Percentiles rank a stretch among this genome's conserved stretches.
Conservation (phyloP, 2,329 filamentous ascomycete species). For the Penicillium sp. region DNA sequence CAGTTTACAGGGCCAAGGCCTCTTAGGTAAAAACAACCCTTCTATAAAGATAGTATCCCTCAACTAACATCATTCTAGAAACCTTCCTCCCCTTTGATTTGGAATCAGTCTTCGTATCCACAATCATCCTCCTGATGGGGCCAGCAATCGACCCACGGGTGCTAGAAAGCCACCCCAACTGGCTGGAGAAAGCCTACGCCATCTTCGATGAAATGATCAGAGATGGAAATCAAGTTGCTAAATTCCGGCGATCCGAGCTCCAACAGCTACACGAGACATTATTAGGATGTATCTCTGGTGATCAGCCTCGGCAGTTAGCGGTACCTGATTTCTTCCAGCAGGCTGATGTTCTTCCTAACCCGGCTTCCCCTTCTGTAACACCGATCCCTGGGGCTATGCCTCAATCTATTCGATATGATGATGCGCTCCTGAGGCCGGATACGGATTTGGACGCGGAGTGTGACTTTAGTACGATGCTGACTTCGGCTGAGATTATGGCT, state of each 20-base stretch:
- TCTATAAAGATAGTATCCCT: rapidly evolving
- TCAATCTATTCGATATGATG: conserved; percentile 11
- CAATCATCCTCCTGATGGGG: conserved; percentile 42
- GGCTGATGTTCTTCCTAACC: neutral
- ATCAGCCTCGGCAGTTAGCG: conserved; percentile 11
- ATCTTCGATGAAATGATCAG: conserved; percentile 49
- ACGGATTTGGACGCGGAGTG: conserved; percentile 10
- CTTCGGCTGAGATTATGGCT: conserved; percentile 47
- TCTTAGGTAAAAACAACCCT: conserved; percentile 42
- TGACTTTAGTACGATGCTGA: conserved; percentile 27
- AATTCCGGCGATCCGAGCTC: conserved; percentile 45
- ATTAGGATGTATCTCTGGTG: conserved; percentile 21
- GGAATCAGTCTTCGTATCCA: conserved; percentile 45
- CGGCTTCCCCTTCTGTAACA: conserved; percentile 8
- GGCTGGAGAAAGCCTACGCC: conserved; percentile 42
- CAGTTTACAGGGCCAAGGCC: conserved; percentile 44
- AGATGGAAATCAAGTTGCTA: conserved; percentile 47
- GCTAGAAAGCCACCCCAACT: conserved; percentile 34
- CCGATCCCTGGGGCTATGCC: conserved; percentile 8
- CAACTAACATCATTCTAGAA: conserved; percentile 30
- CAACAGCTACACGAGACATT: conserved; percentile 40
- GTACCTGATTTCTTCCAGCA: conserved; percentile 14
- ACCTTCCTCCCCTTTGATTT: conserved; percentile 51
- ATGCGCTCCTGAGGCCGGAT: conserved; percentile 12
- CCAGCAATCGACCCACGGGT: conserved; percentile 36